Conservation (phyloP, 805 yeast genomes). For the Candida ovalis region DNA sequence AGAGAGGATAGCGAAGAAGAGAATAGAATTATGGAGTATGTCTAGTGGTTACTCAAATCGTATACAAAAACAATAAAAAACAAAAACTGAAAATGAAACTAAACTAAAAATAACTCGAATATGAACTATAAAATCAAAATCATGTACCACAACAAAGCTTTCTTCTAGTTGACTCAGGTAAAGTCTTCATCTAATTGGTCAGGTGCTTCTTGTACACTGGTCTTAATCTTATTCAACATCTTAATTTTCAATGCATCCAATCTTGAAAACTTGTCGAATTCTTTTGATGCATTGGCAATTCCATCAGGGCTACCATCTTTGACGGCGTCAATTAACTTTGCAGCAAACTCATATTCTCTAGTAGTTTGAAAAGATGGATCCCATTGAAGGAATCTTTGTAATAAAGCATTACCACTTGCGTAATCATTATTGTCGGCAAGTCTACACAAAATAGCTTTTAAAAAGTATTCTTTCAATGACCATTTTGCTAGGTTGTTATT, state of each 20-base stretch:
- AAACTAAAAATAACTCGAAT: not conserved
- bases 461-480: constrained; percentile 89
- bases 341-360: constrained; percentile 68
- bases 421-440: constrained; percentile 74
- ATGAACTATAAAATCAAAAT: not conserved
- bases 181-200: constrained; percentile 34
- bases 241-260: constrained; percentile 90
- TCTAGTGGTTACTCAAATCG: no score
- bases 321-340: constrained; percentile 67
- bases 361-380: constrained; percentile 75
- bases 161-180: constrained; percentile 19
- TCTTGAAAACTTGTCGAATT: constrained; percentile 82
- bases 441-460: constrained; percentile 78
- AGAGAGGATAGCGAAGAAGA: no score
- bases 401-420: constrained; percentile 77
- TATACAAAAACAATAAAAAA: not conserved
- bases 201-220: constrained; percentile 28
- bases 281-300: constrained; percentile 70
- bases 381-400: constrained; percentile 59
- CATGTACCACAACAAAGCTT: not conserved
- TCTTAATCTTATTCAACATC: constrained; percentile 78
- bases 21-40: no score
- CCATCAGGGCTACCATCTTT: constrained; percentile 75
- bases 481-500: constrained; percentile 78
- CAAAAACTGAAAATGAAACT: no score